Conservation (phyloP, 306 rosid species). For the Trifolium dubium region DNA sequence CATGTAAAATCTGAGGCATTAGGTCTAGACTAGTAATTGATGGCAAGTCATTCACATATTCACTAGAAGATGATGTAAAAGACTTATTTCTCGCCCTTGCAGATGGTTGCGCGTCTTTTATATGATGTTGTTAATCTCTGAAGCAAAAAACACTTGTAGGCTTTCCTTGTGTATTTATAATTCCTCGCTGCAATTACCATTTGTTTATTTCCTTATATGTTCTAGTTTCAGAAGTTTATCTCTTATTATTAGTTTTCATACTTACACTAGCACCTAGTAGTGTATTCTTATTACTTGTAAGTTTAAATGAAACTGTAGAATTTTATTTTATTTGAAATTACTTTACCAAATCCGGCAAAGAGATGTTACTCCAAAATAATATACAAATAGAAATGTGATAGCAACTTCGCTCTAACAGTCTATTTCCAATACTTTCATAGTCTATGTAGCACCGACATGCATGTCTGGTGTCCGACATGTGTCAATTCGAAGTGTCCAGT, state of each 20-base stretch:
- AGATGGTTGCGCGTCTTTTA: constrained; percentile 82
- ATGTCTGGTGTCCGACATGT: too few species aligned
- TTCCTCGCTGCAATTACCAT: neutral
- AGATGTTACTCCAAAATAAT: neutral
- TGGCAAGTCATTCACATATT: constrained; percentile 80
- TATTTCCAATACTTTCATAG: neutral
- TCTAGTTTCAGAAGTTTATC: neutral
- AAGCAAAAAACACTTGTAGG: constrained; percentile 87
- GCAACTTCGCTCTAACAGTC: too few species aligned
- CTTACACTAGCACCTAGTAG: neutral
- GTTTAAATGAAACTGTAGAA: neutral
- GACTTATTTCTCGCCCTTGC: constrained; percentile 78
- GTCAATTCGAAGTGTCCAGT: too few species aligned
- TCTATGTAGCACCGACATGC: neutral
- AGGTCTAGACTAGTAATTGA: constrained; percentile 87
- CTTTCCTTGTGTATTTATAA: constrained; percentile 16
- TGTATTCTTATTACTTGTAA: too few species aligned
- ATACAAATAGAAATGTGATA: too few species aligned
- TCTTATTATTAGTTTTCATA: neutral
- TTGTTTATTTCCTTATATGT: neutral
- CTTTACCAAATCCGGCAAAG: neutral
- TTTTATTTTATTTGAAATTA: constrained; percentile 3
- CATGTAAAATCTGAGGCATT: constrained; percentile 61
- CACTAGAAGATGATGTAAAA: constrained; percentile 74
- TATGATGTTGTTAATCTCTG: constrained; percentile 95